Percentiles rank a stretch among this genome's conserved stretches.
phyloP scores from a whole-genome alignment of 768 basidiomycete genomes.

The Clitopilus passeckerianus region DNA sequence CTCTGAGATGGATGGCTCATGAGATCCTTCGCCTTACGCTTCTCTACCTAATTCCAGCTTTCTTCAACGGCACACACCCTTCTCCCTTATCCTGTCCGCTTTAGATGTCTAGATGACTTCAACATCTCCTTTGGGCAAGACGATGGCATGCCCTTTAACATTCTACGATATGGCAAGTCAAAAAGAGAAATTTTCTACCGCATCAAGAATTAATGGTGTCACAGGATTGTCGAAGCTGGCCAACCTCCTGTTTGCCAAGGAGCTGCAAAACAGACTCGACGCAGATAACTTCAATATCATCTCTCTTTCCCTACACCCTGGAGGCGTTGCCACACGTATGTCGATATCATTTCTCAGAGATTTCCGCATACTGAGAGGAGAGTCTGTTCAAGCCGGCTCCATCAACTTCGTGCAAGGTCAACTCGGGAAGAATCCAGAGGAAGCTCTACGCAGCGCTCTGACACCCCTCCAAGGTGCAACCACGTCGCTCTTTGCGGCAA shows the following conservation, averaged over 20 bases:
- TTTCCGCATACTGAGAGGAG: no score
- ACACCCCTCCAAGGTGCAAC: not conserved
- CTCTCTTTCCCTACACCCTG: slow-evolving; percentile 21
- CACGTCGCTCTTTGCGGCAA: not conserved
- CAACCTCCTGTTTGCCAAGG: slow-evolving; percentile 38
- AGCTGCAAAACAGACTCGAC: slow-evolving; percentile 43
- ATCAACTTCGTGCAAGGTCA: not conserved
- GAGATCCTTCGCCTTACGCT: no score
- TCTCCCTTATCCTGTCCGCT: not conserved
- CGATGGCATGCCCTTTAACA: not conserved
- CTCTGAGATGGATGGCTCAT: no score
- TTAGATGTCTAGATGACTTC: not conserved
- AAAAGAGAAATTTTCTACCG: no score
- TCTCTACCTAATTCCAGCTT: no score
- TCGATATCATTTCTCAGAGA: not conserved
- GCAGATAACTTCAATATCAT: slow-evolving; percentile 25
- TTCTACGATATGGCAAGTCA: not conserved
- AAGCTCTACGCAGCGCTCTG: not conserved
- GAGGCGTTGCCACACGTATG: not conserved
- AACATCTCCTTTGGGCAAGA: not conserved
- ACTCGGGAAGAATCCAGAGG: not conserved
- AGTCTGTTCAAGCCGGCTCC: no score
- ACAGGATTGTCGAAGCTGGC: slow-evolving; percentile 34
- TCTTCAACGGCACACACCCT: not conserved
- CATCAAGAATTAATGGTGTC: no score